Evolutionary conservation across 805 yeast species (phyloP), one percentile per base, ranked within the genome.

Genomic region (Ogataea saltuana): DNA sequence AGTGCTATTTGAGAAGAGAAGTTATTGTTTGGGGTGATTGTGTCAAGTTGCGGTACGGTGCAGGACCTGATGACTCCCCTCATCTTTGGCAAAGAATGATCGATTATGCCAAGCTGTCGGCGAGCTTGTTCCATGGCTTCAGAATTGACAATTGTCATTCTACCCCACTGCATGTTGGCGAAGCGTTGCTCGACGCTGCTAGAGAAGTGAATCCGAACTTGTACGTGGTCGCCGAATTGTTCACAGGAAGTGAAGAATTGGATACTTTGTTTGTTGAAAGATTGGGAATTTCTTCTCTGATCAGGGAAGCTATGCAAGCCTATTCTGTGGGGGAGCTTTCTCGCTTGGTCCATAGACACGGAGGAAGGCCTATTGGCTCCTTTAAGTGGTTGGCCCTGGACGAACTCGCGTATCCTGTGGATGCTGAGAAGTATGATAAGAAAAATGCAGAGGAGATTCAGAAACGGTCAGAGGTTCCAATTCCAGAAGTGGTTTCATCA

Each of bases 1-100:
- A 79, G 58, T 90, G 95, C 4, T 91, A 93, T 59, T 66, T 91
- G 38, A 74, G 95, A 41, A 78, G 99, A 60, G 97, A 91, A 63
- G 96, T 91, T 10, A 89, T 91, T 53, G 87, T 91, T 19, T 91
- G 99, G 99, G 93, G 96, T 3, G 99, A 91, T 61, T 91, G 99
- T 71, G 90, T 91, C 43, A 91, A 91, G 62, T 70, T 91, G 50
- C 75, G 99, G 46, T 91, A 89, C 61, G 99, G 98, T 3, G 48
- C 67, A 0, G 68, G 72, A 4, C 87, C 85, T 1, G 76, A 80
- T 44, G 98, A 91, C 60, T 88, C 96, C 0, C 97, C 97, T 1
- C 78, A 78, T 57, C 66, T 91, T 30, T 91, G 99, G 99, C 70
- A 81, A 17, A 76, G 91, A 58, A 91, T 91, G 95, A 76, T 81